Evolutionary conservation across 495 filamentous ascomycete genomes (phyloP).

Genomic region (Annulohypoxylon bovei): DNA sequence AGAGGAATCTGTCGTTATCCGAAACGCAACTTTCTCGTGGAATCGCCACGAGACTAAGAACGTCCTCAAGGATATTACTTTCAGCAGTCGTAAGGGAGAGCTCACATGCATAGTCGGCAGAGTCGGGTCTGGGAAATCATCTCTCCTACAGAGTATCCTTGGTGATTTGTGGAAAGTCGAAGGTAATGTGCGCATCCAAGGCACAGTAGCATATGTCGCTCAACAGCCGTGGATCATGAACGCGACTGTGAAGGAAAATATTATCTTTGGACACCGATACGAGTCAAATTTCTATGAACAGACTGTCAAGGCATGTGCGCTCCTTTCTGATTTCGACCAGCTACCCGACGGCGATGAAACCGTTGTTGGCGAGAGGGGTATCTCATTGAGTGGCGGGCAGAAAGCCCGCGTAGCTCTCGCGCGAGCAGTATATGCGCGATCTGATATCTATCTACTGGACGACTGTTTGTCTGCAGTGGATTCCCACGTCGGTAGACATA

Average conservation of each 20-base stretch:
- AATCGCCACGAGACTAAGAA: constrained; percentile 74
- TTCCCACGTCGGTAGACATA: constrained; percentile 93
- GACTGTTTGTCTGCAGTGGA: constrained; percentile 96
- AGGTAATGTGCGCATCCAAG: constrained; percentile 84
- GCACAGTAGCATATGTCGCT: constrained; percentile 86
- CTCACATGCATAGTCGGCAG: constrained; percentile 94
- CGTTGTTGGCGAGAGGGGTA: constrained; percentile 95
- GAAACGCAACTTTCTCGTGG: constrained; percentile 94
- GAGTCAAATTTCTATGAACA: constrained; percentile 95
- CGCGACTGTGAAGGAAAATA: constrained; percentile 94
- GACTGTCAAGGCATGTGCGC: constrained; percentile 92
- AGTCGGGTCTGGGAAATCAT: constrained; percentile 94
- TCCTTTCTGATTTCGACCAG: constrained; percentile 89
- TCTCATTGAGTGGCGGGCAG: constrained; percentile 96
- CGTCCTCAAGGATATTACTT: constrained; percentile 74
- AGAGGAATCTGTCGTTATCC: constrained; percentile 85
- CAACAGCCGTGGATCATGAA: constrained; percentile 98
- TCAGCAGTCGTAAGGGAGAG: constrained; percentile 88
- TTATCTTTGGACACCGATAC: constrained; percentile 95
- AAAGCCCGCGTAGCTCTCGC: constrained; percentile 96
- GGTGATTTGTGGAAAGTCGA: constrained; percentile 92
- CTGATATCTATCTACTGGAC: constrained; percentile 96
- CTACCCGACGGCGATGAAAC: constrained; percentile 97
- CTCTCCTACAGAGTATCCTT: constrained; percentile 83
- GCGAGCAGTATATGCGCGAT: constrained; percentile 93